Base-by-base conservation (phyloP, 2,329 filamentous ascomycete genomes). In the Botryotinia globosa region DNA sequence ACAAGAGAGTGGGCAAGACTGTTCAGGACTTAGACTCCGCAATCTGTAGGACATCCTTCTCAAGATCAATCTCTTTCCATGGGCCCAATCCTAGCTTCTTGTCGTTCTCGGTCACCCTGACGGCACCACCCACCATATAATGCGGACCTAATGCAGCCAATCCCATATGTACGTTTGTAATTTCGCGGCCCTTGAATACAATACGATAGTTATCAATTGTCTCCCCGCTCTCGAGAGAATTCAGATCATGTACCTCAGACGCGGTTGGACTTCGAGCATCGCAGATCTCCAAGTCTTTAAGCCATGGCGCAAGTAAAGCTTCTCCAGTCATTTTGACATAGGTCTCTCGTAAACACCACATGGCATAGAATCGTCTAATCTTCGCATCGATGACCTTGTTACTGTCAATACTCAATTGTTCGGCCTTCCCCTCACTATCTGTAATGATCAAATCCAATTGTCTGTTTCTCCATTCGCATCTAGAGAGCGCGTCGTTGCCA, bases 281-380 rank as follows among this genome's bases (percentile, higher is more conserved):
- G 73, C 85, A 83, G 79, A 95, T 93, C 77, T 94, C 90, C 14
- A 94, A 83, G 67, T 91, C 87, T 68, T 83, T 84, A 66, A 95
- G 84, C 92, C 92, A 95, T 6, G 85, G 84, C 0, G 92, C 92
- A 14, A 94, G 84, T 73, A 95, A 84, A 0, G 91, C 92, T 78
- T 94, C 91, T 39, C 92, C 92, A 44, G 91, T 92, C 83, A 95
- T 89, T 86, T 94, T 95, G 81, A 94, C 90, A 80, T 93, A 94
- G 0, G 92, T 90, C 83, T 95, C 92, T 77, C 93, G 90, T 80
- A 93, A 86, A 80, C 91, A 93, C 90, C 92, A 95, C 73, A 92
- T 88, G 1, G 91, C 87, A 80, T 94, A 95, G 80, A 95, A 95
- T 70, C 87, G 85, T 8, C 91, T 85, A 42, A 94, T 83, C 79